A percentile compares a stretch with the other conserved stretches of the same genome.
Evolutionary conservation across 352 stramenopile species (phyloP).

Genomic region (Phytophthora cryptogea): DNA sequence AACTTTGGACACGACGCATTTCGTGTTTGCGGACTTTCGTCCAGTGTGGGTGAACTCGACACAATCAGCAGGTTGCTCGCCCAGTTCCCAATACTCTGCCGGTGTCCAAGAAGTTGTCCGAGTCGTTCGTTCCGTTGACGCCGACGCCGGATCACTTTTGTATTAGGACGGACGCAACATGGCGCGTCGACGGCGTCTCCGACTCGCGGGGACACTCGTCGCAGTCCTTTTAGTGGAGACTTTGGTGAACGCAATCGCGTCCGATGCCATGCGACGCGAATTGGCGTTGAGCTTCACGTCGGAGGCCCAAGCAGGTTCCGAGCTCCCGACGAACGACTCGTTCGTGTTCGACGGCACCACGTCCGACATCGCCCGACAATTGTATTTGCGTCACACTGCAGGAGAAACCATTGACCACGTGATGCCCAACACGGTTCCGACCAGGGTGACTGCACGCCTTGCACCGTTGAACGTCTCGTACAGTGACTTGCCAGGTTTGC

Average conservation of each 20-base stretch:
- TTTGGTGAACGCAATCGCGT: constrained; percentile 7
- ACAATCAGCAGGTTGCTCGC: constrained; percentile 5
- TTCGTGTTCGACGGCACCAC: constrained; percentile 38
- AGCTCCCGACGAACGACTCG: constrained; percentile 26
- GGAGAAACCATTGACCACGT: constrained; percentile 20
- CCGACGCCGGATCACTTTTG: constrained; percentile 26
- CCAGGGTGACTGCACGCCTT: constrained; percentile 22
- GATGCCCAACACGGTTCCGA: constrained; percentile 22
- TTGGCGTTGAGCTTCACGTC: constrained; percentile 24
- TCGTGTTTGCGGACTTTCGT: constrained; percentile 8
- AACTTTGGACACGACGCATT: too few relatives aligned
- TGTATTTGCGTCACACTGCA: constrained; percentile 32
- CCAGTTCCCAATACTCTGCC: constrained; percentile 34
- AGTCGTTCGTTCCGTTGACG: constrained; percentile 7
- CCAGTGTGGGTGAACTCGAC: constrained; percentile 10
- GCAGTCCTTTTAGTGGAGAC: constrained; percentile 2
- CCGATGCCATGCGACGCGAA: constrained; percentile 13
- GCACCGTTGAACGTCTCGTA: constrained; percentile 21
- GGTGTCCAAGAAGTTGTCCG: constrained; percentile 14
- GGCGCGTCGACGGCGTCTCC: constrained; percentile 21
- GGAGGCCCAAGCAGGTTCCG: constrained; percentile 11
- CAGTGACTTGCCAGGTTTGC: constrained; percentile 28
- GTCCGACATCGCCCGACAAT: constrained; percentile 40
- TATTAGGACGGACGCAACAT: constrained; percentile 24
- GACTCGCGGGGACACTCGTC: constrained; percentile 7